Evolutionary conservation across 1,284 basidiomycete genomes (phyloP).

Genomic region (Trichosporon faecale): DNA sequence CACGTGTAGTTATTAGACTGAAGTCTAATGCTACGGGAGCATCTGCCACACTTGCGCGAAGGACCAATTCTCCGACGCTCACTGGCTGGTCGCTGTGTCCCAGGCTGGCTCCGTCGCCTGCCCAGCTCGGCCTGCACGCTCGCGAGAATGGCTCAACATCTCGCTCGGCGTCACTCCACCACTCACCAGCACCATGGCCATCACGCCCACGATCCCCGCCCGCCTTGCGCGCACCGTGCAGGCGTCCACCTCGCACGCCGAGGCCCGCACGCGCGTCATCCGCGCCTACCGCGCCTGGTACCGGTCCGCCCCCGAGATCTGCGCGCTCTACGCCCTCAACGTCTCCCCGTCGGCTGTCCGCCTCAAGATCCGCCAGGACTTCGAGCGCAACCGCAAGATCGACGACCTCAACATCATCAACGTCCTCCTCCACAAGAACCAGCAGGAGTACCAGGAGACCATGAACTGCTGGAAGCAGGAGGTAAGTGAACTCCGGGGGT

Average conservation of each 20-base stretch:
- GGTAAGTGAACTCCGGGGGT: conserved; percentile 35
- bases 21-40: neutral
- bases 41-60: neutral
- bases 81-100: neutral
- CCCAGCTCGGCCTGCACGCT: neutral
- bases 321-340: conserved; percentile 77
- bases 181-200: conserved; percentile 36
- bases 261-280: conserved; percentile 69
- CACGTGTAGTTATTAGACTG: neutral
- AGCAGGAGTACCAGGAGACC: conserved; percentile 89
- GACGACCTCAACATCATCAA: conserved; percentile 82
- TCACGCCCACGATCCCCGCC: conserved; percentile 81
- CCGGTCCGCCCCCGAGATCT: conserved; percentile 84
- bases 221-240: conserved; percentile 73
- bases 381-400: conserved; percentile 81
- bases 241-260: conserved; percentile 61
- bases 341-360: conserved; percentile 77
- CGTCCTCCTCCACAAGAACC: conserved; percentile 78
- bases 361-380: conserved; percentile 77
- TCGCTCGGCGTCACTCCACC: neutral
- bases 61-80: conserved; percentile 6
- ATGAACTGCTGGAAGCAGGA: conserved; percentile 90
- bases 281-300: conserved; percentile 91
- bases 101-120: neutral
- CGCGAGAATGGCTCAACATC: neutral